phyloP scores from a whole-genome alignment of 2,329 filamentous ascomycete genomes.

The Reticulascus tulasneorum region DNA sequence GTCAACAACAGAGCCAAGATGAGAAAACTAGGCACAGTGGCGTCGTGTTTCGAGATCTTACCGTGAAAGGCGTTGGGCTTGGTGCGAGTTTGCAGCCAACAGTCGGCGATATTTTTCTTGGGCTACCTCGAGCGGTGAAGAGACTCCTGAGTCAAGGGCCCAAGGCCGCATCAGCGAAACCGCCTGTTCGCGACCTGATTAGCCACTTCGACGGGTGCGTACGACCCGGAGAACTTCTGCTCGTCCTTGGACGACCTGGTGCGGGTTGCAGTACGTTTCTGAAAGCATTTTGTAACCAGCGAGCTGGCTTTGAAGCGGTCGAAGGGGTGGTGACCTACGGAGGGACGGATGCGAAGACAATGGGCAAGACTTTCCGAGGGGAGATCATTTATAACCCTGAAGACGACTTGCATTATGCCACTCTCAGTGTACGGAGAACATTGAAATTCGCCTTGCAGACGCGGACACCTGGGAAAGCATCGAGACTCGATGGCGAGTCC shows the following conservation, averaged over 20 bases:
- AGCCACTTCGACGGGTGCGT: constrained; percentile 54
- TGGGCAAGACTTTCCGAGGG: constrained; percentile 52
- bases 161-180: constrained; percentile 30
- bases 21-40: constrained; percentile 67
- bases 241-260: constrained; percentile 54
- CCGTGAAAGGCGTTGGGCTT: constrained; percentile 65
- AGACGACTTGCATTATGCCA: constrained; percentile 64
- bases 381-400: constrained; percentile 69
- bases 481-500: constrained; percentile 53
- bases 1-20: constrained; percentile 63
- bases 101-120: constrained; percentile 30
- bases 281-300: constrained; percentile 66
- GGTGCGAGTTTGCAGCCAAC: constrained; percentile 53
- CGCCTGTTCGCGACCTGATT: constrained; percentile 32
- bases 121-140: constrained; percentile 21
- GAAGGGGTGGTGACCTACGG: constrained; percentile 64
- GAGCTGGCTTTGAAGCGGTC: constrained; percentile 59
- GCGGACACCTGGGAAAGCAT: constrained; percentile 49
- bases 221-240: constrained; percentile 51
- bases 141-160: constrained; percentile 21
- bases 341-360: constrained; percentile 37
- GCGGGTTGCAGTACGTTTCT: constrained; percentile 55
- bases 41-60: constrained; percentile 66
- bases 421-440: constrained; percentile 63
- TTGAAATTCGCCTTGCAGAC: constrained; percentile 64